A percentile compares a stretch with the other conserved stretches of the same genome.
Conservation (phyloP, 768 basidiomycete genomes). For the Lactarius vividus region DNA sequence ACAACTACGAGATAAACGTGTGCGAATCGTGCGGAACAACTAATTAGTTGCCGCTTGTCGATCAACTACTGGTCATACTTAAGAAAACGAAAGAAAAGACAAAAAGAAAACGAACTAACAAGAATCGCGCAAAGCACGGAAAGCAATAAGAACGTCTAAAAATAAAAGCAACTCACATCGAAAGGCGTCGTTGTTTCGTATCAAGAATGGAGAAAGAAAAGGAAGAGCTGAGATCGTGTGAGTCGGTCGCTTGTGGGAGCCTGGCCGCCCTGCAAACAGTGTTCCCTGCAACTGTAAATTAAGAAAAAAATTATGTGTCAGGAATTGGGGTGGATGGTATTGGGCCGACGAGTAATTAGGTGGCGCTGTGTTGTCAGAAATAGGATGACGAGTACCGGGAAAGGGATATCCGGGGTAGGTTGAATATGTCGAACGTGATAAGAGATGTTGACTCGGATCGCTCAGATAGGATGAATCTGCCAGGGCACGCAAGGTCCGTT, state of each 20-base stretch:
- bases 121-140: slow-evolving; percentile 20
- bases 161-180: neutral
- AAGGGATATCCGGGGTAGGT: slow-evolving; percentile 15
- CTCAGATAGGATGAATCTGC: neutral
- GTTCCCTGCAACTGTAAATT: slow-evolving; percentile 1
- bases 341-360: slow-evolving; percentile 1
- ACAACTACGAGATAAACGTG: neutral
- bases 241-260: slow-evolving; percentile 1
- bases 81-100: neutral
- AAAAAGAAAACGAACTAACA: neutral
- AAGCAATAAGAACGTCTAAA: slow-evolving; percentile 19
- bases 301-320: neutral
- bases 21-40: slow-evolving; percentile 1
- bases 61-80: neutral
- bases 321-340: slow-evolving; percentile 6
- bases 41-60: neutral
- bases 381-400: neutral
- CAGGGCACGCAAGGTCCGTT: neutral
- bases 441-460: too few relatives aligned
- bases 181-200: neutral
- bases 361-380: slow-evolving; percentile 9
- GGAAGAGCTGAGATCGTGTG: neutral
- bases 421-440: neutral
- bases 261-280: slow-evolving; percentile 12
- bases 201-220: neutral